Evolutionary conservation across 2,329 filamentous ascomycete species (phyloP).

Genomic region (Aspergillus sp.): DNA sequence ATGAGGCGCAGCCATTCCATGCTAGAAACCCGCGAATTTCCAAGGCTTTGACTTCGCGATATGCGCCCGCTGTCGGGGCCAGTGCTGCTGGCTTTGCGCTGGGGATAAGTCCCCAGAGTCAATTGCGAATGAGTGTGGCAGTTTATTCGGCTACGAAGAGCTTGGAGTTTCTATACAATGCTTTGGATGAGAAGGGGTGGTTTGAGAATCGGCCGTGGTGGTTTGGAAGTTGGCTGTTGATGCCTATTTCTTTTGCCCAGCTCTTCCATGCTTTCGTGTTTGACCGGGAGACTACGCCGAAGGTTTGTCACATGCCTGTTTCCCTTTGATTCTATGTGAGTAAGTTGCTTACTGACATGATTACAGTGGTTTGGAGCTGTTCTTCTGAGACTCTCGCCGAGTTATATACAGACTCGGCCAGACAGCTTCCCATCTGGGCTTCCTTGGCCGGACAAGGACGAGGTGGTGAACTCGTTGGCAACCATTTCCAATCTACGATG

Average conservation of each 20-base stretch:
- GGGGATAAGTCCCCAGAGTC: constrained; percentile 66
- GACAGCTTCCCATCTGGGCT: constrained; percentile 60
- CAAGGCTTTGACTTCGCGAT: constrained; percentile 70
- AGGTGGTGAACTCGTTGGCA: constrained; percentile 76
- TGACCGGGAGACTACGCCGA: constrained; percentile 68
- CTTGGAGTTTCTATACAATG: constrained; percentile 82
- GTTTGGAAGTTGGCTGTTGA: constrained; percentile 80
- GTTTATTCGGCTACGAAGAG: constrained; percentile 79
- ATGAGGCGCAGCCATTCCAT: constrained; percentile 76
- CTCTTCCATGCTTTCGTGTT: constrained; percentile 72
- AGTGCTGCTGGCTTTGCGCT: constrained; percentile 80
- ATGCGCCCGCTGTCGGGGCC: constrained; percentile 86
- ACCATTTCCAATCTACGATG: constrained; percentile 77
- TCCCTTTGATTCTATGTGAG: constrained; percentile 9
- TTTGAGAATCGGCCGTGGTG: constrained; percentile 70
- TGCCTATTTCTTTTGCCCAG: constrained; percentile 72
- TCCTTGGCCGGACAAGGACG: constrained; percentile 69
- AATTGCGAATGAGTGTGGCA: constrained; percentile 71
- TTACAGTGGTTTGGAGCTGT: constrained; percentile 57
- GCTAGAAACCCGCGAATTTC: constrained; percentile 74
- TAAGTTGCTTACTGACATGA: constrained; percentile 2
- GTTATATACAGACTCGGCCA: constrained; percentile 74
- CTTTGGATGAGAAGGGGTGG: constrained; percentile 67
- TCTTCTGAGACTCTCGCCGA: constrained; percentile 64
- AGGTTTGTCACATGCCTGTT: constrained; percentile 35